Percentiles rank a stretch among this genome's conserved stretches.
phyloP scores from a whole-genome alignment of 169 alveolate species.

The Babesia bigemina region DNA sequence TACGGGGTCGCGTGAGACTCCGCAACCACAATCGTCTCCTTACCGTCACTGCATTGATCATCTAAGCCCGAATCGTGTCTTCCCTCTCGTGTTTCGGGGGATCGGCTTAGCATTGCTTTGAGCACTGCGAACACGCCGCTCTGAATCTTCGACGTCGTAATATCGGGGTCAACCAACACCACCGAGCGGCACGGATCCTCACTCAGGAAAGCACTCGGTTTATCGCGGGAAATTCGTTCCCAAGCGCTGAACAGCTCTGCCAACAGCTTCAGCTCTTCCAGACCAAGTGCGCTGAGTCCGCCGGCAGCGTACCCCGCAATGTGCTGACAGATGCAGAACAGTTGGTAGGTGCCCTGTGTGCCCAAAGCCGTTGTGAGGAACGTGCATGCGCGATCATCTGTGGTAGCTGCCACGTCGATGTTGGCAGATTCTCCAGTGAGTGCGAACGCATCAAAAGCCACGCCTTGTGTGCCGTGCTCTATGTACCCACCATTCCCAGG shows the following conservation, averaged over 20 bases:
- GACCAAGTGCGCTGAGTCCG: slow-evolving; percentile 32
- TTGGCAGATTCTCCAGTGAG: not conserved
- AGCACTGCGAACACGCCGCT: slow-evolving; percentile 30
- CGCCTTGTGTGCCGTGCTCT: not conserved
- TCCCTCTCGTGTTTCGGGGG: not conserved
- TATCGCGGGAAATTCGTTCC: slow-evolving; percentile 11
- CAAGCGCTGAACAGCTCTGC: slow-evolving; percentile 29
- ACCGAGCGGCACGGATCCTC: not conserved
- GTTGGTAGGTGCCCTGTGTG: slow-evolving; percentile 61
- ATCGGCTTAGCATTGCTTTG: slow-evolving; percentile 1
- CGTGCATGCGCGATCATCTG: slow-evolving; percentile 1
- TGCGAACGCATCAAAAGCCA: not conserved
- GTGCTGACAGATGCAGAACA: slow-evolving; percentile 61
- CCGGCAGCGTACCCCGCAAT: slow-evolving; percentile 6
- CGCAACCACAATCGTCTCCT: slow-evolving; percentile 21
- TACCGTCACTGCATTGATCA: not conserved
- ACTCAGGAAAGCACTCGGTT: not conserved
- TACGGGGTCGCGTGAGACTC: slow-evolving; percentile 60
- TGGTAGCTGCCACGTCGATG: not conserved
- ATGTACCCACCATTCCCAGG: not conserved
- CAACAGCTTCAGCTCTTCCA: slow-evolving; percentile 23
- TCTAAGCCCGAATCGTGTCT: not conserved
- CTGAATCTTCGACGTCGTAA: slow-evolving; percentile 55
- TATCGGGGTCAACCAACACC: slow-evolving; percentile 31
- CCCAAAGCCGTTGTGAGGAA: slow-evolving; percentile 45